Base-by-base conservation (phyloP, 208 protist genomes). In the Leishmania guyanensis region DNA sequence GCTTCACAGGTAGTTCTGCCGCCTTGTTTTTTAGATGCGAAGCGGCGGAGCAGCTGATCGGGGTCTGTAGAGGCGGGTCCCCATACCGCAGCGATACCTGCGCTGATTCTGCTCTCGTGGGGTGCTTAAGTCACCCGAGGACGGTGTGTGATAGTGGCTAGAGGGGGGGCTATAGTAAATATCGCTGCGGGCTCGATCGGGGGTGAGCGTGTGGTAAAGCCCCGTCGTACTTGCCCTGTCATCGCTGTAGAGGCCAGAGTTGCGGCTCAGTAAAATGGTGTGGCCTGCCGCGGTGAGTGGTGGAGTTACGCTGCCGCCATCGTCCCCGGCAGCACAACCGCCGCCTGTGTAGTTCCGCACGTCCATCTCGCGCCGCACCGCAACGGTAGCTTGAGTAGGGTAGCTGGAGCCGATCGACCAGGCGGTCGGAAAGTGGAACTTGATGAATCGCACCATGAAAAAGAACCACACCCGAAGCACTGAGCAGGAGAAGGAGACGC, bases 371-470 rank as follows among this genome's bases (percentile, higher is more conserved):
- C 78, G 64, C 10, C 64, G 79, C 46, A 39, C 71, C 22, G 60
- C 20, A 1, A 73, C 58, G 16, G 65, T 12, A 20, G 73, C 70
- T 12, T 65, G 68, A 46, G 82, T 71, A 2, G 82, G 51, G 50
- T 86, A 82, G 64, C 77, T 82, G 20, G 58, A 60, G 22, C 78
- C 82, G 8, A 79, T 26, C 16, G 71, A 51, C 39, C 48, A 36
- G 53, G 73, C 36, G 50, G 51, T 80, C n/a, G 89, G 85, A 14
- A 81, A 48, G 64, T 77, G 88, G 12, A 93, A 83, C 79, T 97
- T 97, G 75, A 96, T 96, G 70, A 96, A 75, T 83, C 89, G 91
- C 72, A 94, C 89, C 87, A 97, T 93, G 69, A 95, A 76, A 83
- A 96, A 96, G 66, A 89, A 91, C 93, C 94, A 97, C 64, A 94